A percentile compares a stretch with the other conserved stretches of the same genome.
These are phyloP conservation scores for Phtheirospermum japonicum DNA, from an alignment of 257 asterid genomes.

Conservation along the genomic window DNA sequence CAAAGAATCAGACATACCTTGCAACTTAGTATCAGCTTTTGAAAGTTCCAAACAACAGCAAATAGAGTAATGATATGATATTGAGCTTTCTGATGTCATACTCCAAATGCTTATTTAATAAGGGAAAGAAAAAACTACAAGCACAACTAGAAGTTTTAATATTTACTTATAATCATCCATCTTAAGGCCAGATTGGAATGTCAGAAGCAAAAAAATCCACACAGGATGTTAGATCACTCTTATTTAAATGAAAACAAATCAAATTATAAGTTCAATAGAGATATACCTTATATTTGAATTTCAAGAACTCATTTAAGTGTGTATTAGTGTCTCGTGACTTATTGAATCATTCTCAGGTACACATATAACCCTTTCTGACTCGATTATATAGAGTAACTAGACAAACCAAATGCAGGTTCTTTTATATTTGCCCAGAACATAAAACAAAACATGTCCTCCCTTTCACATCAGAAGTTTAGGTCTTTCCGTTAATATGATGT, in stretches of 20 bases:
- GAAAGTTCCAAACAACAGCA: slow-evolving; percentile 8
- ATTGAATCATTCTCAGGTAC: slow-evolving; percentile 1
- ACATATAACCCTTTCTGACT: slow-evolving; percentile 7
- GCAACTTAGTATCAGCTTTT: slow-evolving; percentile 6
- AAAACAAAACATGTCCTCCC: background rate
- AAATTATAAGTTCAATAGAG: slow-evolving; percentile 6
- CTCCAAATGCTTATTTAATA: background rate
- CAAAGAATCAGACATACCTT: slow-evolving; percentile 11
- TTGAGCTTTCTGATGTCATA: background rate
- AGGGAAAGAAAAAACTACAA: slow-evolving; percentile 1
- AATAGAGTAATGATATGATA: background rate
- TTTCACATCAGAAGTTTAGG: slow-evolving; percentile 17
- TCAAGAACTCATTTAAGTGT: background rate
- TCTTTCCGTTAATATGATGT: background rate
- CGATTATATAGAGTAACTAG: slow-evolving; percentile 17
- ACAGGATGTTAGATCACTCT: background rate
- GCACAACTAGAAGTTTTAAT: slow-evolving; percentile 4
- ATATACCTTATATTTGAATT: slow-evolving; percentile 3
- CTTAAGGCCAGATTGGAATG: background rate
- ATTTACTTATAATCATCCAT: background rate
- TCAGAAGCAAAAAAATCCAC: background rate
- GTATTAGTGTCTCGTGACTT: slow-evolving; percentile 12
- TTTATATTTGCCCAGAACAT: slow-evolving; percentile 5
- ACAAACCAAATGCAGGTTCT: slow-evolving; percentile 14
- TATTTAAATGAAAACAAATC: slow-evolving; percentile 7